A percentile compares a stretch with the other conserved stretches of the same genome.
Conservation (phyloP, 768 basidiomycete genomes). For the Panaeolus papilionaceus region DNA sequence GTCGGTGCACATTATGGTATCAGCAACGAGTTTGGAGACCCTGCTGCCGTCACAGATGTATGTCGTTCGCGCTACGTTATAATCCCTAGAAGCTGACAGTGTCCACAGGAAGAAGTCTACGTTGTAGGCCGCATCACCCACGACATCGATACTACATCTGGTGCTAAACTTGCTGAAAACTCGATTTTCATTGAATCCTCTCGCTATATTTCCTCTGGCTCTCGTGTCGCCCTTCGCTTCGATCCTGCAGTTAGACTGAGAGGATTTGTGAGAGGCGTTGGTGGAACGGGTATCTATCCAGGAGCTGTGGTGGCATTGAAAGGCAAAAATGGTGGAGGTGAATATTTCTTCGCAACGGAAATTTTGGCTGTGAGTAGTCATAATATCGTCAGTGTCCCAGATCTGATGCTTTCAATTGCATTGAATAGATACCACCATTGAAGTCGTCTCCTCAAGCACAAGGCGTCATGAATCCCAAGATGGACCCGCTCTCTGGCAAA, state of each 20-base stretch:
- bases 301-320: conserved; percentile 87
- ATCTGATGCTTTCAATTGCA: conserved; percentile 9
- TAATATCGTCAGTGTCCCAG: neutral
- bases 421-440: conserved; percentile 67
- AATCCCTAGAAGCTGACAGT: conserved; percentile 16
- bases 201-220: conserved; percentile 71
- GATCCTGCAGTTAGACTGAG: conserved; percentile 69
- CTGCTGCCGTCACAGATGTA: conserved; percentile 50
- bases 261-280: conserved; percentile 64
- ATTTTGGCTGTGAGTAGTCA: conserved; percentile 69
- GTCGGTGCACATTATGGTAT: conserved; percentile 75
- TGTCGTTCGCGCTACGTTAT: conserved; percentile 22
- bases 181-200: conserved; percentile 86
- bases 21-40: conserved; percentile 77
- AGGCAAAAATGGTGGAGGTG: conserved; percentile 91
- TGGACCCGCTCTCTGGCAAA: conserved; percentile 48
- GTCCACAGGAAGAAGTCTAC: conserved; percentile 61
- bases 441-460: conserved; percentile 44
- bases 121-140: conserved; percentile 78
- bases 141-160: conserved; percentile 65
- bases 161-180: conserved; percentile 73
- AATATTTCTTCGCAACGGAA: conserved; percentile 84
- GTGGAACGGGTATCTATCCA: conserved; percentile 81
- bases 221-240: conserved; percentile 75
- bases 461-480: conserved; percentile 34